These are phyloP conservation scores for Sporothrix sp. DNA, from an alignment of 2,329 filamentous ascomycete genomes.

Conservation along the genomic window DNA sequence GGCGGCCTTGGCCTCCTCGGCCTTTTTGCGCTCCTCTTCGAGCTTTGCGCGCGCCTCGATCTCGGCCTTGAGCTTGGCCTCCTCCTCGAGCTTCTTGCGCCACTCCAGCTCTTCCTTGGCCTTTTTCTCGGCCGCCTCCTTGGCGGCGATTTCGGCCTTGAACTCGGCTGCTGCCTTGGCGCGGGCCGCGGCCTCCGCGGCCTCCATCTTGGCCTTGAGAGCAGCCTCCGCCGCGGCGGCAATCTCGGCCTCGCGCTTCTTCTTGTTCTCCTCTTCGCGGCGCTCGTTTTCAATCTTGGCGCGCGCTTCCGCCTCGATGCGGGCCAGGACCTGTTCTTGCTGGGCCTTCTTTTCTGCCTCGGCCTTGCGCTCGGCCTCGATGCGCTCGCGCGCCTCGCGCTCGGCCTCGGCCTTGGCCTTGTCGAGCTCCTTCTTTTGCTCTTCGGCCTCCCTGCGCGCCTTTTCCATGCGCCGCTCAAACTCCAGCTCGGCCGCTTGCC, in stretches of 20 bases:
- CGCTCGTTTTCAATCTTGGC: slow-evolving; percentile 32
- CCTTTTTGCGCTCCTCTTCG: slow-evolving; percentile 38
- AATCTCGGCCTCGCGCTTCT: slow-evolving; percentile 38
- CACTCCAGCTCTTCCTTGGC: slow-evolving; percentile 29
- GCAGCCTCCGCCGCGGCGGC: slow-evolving; percentile 28
- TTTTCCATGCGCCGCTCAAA: slow-evolving; percentile 21
- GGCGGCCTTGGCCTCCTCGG: slow-evolving; percentile 33
- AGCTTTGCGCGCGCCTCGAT: slow-evolving; percentile 35
- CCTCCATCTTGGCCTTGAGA: slow-evolving; percentile 31
- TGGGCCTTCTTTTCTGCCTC: slow-evolving; percentile 27
- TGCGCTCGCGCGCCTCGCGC: slow-evolving; percentile 30
- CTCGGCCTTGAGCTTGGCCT: slow-evolving; percentile 32
- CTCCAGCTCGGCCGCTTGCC: slow-evolving; percentile 23
- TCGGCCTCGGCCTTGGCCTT: slow-evolving; percentile 38
- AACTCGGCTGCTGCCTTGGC: slow-evolving; percentile 30
- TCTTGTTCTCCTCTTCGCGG: slow-evolving; percentile 30
- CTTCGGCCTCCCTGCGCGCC: slow-evolving; percentile 33
- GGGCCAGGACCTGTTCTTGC: slow-evolving; percentile 27
- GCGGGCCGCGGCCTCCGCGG: slow-evolving; percentile 36
- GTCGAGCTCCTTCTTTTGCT: slow-evolving; percentile 38
- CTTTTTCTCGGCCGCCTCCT: slow-evolving; percentile 21
- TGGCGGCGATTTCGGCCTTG: slow-evolving; percentile 28
- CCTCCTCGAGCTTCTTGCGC: slow-evolving; percentile 39
- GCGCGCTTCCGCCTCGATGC: slow-evolving; percentile 27
- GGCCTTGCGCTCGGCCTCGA: slow-evolving; percentile 30